phyloP scores from a whole-genome alignment of 2,329 filamentous ascomycete genomes.

The Saccharata proteae region DNA sequence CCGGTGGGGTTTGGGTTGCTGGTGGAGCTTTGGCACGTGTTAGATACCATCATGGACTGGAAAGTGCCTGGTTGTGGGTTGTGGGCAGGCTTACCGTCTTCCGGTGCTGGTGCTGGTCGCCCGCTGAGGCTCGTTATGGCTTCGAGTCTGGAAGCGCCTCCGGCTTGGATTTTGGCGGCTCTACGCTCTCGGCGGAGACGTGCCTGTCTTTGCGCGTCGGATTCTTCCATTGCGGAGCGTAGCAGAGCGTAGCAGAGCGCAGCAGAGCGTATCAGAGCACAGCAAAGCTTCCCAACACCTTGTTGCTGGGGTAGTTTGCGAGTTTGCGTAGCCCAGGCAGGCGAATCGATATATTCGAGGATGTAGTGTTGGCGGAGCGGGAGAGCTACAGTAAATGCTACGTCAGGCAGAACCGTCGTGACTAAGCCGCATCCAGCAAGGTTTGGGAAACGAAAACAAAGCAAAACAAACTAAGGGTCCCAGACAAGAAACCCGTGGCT shows the following conservation, averaged over 20 bases:
- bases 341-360: background rate
- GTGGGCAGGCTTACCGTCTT: conserved; percentile 22
- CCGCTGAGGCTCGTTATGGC: conserved; percentile 62
- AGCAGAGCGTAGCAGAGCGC: background rate
- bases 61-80: background rate
- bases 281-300: too few species aligned
- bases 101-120: conserved; percentile 29
- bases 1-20: conserved; percentile 14
- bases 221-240: conserved; percentile 16
- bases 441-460: too few species aligned
- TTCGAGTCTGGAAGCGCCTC: conserved; percentile 57
- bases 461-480: too few species aligned
- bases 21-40: conserved; percentile 17
- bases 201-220: conserved; percentile 44
- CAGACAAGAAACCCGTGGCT: too few species aligned
- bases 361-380: background rate
- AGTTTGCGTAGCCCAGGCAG: background rate
- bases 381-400: background rate
- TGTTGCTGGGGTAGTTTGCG: background rate
- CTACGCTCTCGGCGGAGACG: conserved; percentile 67
- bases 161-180: conserved; percentile 65
- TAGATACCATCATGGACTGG: too few species aligned
- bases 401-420: background rate
- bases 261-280: too few species aligned
- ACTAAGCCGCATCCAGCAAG: too few species aligned